Percentiles rank a stretch among this genome's conserved stretches.
Evolutionary conservation across 2,329 filamentous ascomycete genomes (phyloP).

Genomic region (Calonectria honghensis): DNA sequence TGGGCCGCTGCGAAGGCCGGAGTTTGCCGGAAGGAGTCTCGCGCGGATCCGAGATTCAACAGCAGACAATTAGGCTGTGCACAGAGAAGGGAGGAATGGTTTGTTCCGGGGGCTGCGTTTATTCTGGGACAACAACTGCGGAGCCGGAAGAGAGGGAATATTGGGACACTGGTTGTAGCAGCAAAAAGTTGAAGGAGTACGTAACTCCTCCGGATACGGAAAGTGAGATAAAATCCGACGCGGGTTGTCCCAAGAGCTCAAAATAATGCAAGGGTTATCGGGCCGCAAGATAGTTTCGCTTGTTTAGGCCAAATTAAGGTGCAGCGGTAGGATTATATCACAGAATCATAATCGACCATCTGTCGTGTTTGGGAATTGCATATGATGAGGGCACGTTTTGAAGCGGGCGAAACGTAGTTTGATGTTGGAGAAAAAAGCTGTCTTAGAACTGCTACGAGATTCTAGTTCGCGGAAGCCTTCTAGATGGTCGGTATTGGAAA

Average conservation of each 20-base stretch:
- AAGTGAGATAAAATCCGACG: neutral
- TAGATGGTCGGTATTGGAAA: neutral
- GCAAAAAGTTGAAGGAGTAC: too few species aligned
- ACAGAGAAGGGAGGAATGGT: neutral
- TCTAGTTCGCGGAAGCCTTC: neutral
- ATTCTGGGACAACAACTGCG: neutral
- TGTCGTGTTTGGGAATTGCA: too few species aligned
- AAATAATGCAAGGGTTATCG: neutral
- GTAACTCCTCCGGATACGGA: too few species aligned
- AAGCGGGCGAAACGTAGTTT: too few species aligned
- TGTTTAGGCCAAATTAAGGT: accelerated
- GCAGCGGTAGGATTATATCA: neutral
- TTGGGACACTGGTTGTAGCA: neutral
- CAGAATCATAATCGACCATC: neutral
- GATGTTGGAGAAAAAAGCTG: too few species aligned
- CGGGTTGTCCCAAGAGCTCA: neutral
- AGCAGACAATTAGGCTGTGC: neutral
- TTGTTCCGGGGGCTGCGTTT: neutral
- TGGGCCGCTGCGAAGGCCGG: neutral
- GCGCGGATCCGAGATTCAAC: too few species aligned
- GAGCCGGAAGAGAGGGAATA: neutral
- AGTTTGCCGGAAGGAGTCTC: too few species aligned
- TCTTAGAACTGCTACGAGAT: too few species aligned
- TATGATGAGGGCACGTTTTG: too few species aligned
- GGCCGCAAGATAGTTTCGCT: neutral